phyloP scores from a whole-genome alignment of 2,329 filamentous ascomycete genomes.

The Colletotrichum spaethianum region DNA sequence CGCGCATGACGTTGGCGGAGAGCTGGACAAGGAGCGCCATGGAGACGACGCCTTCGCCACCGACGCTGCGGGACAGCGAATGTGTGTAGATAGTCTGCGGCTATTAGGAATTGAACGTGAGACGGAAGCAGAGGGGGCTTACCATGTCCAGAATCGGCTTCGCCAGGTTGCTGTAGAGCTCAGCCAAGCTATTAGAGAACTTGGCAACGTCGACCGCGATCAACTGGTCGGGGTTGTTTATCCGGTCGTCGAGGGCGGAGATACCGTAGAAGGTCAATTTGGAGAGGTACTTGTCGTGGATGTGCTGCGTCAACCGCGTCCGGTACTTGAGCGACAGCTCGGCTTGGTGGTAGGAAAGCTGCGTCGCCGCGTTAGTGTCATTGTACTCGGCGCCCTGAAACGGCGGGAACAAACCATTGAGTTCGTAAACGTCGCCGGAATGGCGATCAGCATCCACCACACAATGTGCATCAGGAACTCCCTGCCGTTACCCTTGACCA shows the following conservation, averaged over 20 bases:
- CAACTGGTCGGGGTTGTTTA: conserved; percentile 98
- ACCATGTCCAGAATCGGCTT: conserved; percentile 96
- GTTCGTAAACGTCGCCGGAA: conserved; percentile 98
- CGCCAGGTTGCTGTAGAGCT: conserved; percentile 95
- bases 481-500: conserved; percentile 91
- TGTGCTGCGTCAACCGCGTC: conserved; percentile 91
- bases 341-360: conserved; percentile 97
- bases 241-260: conserved; percentile 93
- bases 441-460: conserved; percentile 98
- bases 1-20: conserved; percentile 93
- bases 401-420: conserved; percentile 81
- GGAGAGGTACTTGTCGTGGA: conserved; percentile 96
- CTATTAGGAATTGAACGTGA: background rate
- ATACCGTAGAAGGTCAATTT: conserved; percentile 98
- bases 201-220: conserved; percentile 97
- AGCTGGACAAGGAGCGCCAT: conserved; percentile 96
- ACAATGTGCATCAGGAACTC: conserved; percentile 91
- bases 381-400: background rate
- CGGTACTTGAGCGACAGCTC: conserved; percentile 94
- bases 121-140: background rate
- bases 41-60: conserved; percentile 93
- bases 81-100: conserved; percentile 90
- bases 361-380: conserved; percentile 31
- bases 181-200: conserved; percentile 94
- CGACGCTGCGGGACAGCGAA: conserved; percentile 93